Conservation (phyloP, 495 filamentous ascomycete genomes). For the Neurospora cerealis region DNA sequence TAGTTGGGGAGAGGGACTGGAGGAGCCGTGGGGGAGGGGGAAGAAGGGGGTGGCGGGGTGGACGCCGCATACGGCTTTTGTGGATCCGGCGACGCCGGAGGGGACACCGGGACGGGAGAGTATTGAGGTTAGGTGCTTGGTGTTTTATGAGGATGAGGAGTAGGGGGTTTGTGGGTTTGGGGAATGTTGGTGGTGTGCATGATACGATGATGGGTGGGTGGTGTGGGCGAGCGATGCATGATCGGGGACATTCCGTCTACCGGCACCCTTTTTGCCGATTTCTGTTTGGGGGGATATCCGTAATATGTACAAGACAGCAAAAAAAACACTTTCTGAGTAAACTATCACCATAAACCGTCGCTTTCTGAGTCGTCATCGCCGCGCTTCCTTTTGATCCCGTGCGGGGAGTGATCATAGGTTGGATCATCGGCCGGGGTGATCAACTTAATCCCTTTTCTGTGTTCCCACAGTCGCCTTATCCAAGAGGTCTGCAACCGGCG, state of each 20-base stretch:
- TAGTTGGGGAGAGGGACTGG: slow-evolving; percentile 44
- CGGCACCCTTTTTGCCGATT: neutral
- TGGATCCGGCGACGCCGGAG: slow-evolving; percentile 54
- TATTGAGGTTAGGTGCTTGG: slow-evolving; percentile 78
- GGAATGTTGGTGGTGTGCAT: no score
- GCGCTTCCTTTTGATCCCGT: neutral
- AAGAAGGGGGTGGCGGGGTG: slow-evolving; percentile 43
- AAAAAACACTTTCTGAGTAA: neutral
- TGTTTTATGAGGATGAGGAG: slow-evolving; percentile 46
- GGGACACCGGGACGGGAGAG: slow-evolving; percentile 62
- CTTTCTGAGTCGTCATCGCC: neutral
- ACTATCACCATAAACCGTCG: neutral
- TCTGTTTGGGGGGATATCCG: neutral
- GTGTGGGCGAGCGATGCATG: neutral
- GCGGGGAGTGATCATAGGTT: neutral
- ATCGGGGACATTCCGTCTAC: neutral
- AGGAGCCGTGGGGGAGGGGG: slow-evolving; percentile 25
- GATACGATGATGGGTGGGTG: neutral
- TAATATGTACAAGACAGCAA: neutral
- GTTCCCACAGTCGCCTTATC: neutral
- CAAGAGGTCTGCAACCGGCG: neutral
- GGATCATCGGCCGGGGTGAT: neutral
- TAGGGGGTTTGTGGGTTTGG: neutral
- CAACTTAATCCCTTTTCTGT: neutral
- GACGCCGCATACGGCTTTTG: slow-evolving; percentile 79